phyloP scores from a whole-genome alignment of 1,284 basidiomycete species.

The Ganoderma sinense region DNA sequence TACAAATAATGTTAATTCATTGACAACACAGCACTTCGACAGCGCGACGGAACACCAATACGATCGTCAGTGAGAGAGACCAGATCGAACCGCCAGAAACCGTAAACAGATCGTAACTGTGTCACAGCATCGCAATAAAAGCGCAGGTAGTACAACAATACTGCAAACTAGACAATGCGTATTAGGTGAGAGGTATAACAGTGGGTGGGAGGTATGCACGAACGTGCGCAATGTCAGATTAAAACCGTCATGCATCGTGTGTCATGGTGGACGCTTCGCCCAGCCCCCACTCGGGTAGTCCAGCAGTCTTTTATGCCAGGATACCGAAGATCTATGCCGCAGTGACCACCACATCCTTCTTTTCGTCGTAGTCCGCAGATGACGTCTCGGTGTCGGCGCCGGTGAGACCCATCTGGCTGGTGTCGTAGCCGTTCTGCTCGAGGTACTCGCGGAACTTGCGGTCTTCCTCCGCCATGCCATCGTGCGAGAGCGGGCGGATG shows the following conservation, averaged over 20 bases:
- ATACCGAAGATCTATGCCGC: constrained; percentile 1
- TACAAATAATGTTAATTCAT: not conserved
- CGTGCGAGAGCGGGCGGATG: constrained; percentile 77
- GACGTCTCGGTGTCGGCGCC: constrained; percentile 21
- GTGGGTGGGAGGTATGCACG: not conserved
- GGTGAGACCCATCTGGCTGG: constrained; percentile 66
- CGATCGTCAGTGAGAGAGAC: not conserved
- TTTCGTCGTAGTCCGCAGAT: constrained; percentile 24
- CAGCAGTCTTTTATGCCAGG: not conserved
- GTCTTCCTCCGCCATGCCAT: constrained; percentile 86
- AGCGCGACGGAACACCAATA: not conserved
- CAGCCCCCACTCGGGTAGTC: not conserved
- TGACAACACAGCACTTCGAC: not conserved
- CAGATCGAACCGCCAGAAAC: not conserved
- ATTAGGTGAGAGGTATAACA: not conserved
- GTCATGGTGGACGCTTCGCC: not conserved
- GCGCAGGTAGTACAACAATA: not conserved
- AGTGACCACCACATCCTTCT: constrained; percentile 11
- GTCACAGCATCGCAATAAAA: not conserved
- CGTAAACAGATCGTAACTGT: not conserved
- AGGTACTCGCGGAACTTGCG: constrained; percentile 83
- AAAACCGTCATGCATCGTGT: not conserved
- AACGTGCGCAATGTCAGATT: not conserved
- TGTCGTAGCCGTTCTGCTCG: constrained; percentile 79
- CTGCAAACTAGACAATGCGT: not conserved